Conservation (phyloP, 495 filamentous ascomycete genomes). For the Hypoxylon fuscum region DNA sequence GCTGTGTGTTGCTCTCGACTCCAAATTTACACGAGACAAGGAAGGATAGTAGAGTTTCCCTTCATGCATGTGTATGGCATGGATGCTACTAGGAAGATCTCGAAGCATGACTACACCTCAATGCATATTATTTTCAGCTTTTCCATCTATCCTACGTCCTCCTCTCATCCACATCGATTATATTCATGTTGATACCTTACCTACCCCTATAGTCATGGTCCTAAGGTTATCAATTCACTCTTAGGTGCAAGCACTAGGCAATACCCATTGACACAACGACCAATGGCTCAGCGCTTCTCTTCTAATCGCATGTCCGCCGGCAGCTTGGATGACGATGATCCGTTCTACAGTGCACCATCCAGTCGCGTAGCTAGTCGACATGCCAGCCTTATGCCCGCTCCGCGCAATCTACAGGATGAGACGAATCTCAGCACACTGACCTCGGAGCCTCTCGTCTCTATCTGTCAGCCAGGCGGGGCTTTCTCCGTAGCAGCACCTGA, state of each 20-base stretch:
- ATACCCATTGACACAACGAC: slow-evolving; percentile 8
- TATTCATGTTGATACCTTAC: slow-evolving; percentile 13
- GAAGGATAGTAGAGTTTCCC: neutral
- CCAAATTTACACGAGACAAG: no score
- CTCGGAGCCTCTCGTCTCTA: slow-evolving; percentile 7
- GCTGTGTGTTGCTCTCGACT: no score
- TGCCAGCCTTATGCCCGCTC: slow-evolving; percentile 16
- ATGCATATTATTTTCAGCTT: slow-evolving; percentile 2
- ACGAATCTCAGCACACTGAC: neutral
- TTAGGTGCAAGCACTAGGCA: neutral
- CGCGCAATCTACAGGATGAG: slow-evolving; percentile 20
- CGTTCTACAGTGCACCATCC: slow-evolving; percentile 30
- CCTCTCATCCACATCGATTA: neutral
- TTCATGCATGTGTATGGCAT: neutral
- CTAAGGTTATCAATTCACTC: slow-evolving; percentile 6
- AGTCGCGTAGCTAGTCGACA: slow-evolving; percentile 26
- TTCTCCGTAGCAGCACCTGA: neutral
- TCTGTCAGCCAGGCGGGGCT: slow-evolving; percentile 1
- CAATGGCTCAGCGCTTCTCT: slow-evolving; percentile 18
- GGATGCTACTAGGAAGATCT: neutral
- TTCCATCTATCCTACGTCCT: neutral
- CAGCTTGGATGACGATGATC: slow-evolving; percentile 29
- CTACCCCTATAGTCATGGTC: slow-evolving; percentile 18
- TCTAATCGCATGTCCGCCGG: slow-evolving; percentile 14
- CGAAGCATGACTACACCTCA: neutral